Conservation (phyloP, 163 green algal species). For the Trebouxia gelatinosa region DNA sequence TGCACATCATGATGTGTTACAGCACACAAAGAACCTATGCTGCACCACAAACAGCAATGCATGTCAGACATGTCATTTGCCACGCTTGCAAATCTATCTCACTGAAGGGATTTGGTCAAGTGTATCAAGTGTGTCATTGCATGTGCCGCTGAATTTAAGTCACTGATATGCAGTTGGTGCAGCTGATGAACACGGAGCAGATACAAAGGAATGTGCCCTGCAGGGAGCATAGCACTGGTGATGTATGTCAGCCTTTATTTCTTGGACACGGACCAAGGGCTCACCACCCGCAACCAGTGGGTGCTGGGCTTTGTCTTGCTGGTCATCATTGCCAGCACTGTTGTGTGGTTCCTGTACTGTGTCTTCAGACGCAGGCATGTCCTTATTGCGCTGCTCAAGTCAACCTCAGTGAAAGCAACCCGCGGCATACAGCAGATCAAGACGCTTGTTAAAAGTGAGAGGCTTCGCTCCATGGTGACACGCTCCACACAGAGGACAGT, state of each 20-base stretch:
- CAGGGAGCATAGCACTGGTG: slow-evolving; percentile 1
- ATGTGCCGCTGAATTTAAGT: no score
- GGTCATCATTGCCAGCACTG: neutral
- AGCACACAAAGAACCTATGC: no score
- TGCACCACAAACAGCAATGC: neutral
- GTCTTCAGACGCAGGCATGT: slow-evolving; percentile 15
- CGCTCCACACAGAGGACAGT: slow-evolving; percentile 17
- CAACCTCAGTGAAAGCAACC: neutral
- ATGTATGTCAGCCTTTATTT: slow-evolving; percentile 33
- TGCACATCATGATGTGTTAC: no score
- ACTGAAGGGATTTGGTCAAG: neutral
- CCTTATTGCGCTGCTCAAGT: slow-evolving; percentile 6
- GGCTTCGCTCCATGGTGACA: slow-evolving; percentile 9
- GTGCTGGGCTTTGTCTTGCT: slow-evolving; percentile 19
- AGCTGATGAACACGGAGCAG: no score
- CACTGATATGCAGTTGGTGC: no score
- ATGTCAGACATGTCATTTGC: neutral
- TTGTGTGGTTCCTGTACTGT: slow-evolving; percentile 9
- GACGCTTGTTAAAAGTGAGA: slow-evolving; percentile 19
- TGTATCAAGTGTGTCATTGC: neutral
- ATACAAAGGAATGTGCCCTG: no score
- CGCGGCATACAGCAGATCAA: neutral
- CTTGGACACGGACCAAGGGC: neutral
- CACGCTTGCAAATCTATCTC: neutral
- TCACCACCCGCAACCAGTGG: slow-evolving; percentile 4